Conservation (phyloP, 805 yeast genomes). For the Nakazawaea holstii region DNA sequence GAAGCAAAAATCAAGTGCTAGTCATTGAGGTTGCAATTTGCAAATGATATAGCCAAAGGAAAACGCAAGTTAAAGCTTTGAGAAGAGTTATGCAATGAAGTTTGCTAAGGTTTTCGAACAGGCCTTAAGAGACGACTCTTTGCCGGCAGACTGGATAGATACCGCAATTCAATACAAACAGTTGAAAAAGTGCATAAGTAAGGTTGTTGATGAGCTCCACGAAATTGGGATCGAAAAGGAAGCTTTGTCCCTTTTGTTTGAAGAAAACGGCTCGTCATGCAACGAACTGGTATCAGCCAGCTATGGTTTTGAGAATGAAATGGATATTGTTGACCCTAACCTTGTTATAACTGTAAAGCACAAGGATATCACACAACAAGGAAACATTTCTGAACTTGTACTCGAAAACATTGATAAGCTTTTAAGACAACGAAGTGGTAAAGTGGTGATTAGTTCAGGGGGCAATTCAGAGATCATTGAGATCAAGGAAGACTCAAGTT, state of each 20-base stretch:
- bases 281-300: slow-evolving; percentile 36
- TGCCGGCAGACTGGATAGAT: slow-evolving; percentile 64
- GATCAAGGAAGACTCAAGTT: background rate
- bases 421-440: background rate
- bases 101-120: slow-evolving; percentile 70
- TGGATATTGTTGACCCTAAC: slow-evolving; percentile 28
- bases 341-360: slow-evolving; percentile 25
- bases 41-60: no score
- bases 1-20: no score
- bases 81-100: no score
- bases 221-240: slow-evolving; percentile 52
- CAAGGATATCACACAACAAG: background rate
- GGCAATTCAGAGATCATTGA: slow-evolving; percentile 1
- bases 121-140: slow-evolving; percentile 49
- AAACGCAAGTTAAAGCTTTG: no score
- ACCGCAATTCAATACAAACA: slow-evolving; percentile 70
- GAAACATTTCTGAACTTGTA: slow-evolving; percentile 14
- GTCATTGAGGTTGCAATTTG: no score
- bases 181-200: slow-evolving; percentile 59
- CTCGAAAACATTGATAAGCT: background rate
- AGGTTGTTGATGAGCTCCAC: slow-evolving; percentile 59
- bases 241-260: slow-evolving; percentile 17
- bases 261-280: slow-evolving; percentile 20
- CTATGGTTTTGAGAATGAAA: slow-evolving; percentile 26
- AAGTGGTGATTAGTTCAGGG: background rate